Base-by-base conservation (phyloP, 1,284 basidiomycete genomes). In the Cryptococcus amylolentus region DNA sequence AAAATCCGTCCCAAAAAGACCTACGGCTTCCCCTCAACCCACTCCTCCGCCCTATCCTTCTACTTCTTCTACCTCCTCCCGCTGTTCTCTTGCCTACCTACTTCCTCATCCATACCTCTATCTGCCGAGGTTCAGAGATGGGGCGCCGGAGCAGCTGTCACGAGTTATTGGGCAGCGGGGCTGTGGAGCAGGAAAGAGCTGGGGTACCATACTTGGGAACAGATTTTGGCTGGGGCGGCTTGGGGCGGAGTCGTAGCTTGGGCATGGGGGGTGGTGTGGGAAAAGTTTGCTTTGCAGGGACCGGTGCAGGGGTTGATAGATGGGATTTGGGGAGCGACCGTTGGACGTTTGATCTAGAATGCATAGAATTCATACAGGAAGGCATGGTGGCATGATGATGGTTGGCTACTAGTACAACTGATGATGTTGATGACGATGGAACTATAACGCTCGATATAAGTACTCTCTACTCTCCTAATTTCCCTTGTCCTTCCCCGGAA, bases 1-100 rank as follows among this genome's bases (percentile, higher is more conserved):
- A 60, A 43, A 13, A 60, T 69, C 42, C 55, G 58, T 10, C 55
- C 61, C 5, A 73, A 78, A 56, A 66, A 65, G 39, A 76, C 76
- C 3, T 69, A 68, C 68, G 89, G 89, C 3, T 92, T 93, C 89
- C 91, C 91, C 4, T 89, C 87, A 52, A 93, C 91, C 3, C 91
- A 94, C 72, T 88, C 89, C 4, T 87, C 88, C 3, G 80, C 82
- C 1, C 87, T 89, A 61, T 81, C 83, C 0, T 92, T 84, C 76
- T 89, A 84, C 71, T 84, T 84, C 16, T 78, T 82, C 6, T 92
- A 87, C 69, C 81, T 88, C 41, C 67, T 82, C 20, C 80, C 91
- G 10, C 77, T 42, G 78, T 80, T 71, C 78, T 87, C 40, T 28
- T 14, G n/a, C 38, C 27, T 49, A 28, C 42, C 47, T 26, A 35